These are phyloP conservation scores for Fonsecaea multimorphosa DNA, from an alignment of 2,329 filamentous ascomycete genomes.

Conservation along the genomic window DNA sequence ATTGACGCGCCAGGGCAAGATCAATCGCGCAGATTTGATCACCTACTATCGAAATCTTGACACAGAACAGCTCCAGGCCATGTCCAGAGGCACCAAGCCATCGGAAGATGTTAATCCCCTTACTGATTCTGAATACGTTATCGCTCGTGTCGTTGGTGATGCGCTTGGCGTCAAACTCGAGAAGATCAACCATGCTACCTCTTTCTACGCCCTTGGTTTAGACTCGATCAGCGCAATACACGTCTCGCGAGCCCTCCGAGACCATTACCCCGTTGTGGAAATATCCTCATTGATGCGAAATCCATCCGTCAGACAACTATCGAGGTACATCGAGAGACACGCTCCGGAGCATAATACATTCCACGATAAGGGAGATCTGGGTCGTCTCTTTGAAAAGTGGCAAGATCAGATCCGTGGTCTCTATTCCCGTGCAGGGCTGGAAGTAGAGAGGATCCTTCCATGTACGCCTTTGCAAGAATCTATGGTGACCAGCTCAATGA, in stretches of 20 bases:
- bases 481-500: conserved; percentile 71
- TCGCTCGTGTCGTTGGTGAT: conserved; percentile 63
- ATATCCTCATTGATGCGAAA: conserved; percentile 74
- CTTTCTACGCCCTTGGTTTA: conserved; percentile 78
- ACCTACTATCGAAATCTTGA: conserved; percentile 56
- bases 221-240: conserved; percentile 84
- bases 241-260: conserved; percentile 65
- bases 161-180: conserved; percentile 54
- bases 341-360: background rate
- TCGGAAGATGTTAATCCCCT: conserved; percentile 15
- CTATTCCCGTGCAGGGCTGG: conserved; percentile 39
- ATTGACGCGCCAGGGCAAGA: conserved; percentile 75
- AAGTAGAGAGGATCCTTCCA: conserved; percentile 68
- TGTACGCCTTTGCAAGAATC: conserved; percentile 88
- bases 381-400: conserved; percentile 2
- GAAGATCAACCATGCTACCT: conserved; percentile 67
- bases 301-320: conserved; percentile 68
- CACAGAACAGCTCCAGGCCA: conserved; percentile 52
- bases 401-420: conserved; percentile 8
- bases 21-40: conserved; percentile 65
- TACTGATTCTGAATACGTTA: conserved; percentile 58
- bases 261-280: conserved; percentile 58
- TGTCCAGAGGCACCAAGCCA: conserved; percentile 16
- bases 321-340: conserved; percentile 36
- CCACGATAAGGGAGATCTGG: background rate